Evolutionary conservation across 805 yeast genomes (phyloP), one percentile per base, ranked within the genome.

Genomic region (Zygoascus flipseniorum): DNA sequence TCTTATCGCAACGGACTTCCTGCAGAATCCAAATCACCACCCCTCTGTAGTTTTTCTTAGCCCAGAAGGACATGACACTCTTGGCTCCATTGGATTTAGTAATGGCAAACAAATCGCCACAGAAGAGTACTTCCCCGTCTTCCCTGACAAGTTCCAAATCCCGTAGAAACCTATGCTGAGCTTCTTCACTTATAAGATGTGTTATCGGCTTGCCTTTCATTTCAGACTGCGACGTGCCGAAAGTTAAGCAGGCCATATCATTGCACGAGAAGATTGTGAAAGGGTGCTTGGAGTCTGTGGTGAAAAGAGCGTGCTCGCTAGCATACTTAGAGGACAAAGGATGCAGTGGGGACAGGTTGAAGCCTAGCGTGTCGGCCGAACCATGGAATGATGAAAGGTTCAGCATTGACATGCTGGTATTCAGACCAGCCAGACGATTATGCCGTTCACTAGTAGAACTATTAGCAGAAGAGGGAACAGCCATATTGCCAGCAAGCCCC

Each of bases 51-150:
- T 56, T 51, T 8, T 52, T 37, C 62, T 89, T 89, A 0, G 93
- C 95, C 97, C 97, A 92, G 53, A 90, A 68, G 0, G 96, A 86
- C 10, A 96, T 89, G 86, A 95, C 83, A 0, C 90, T 86, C 54
- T 78, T 72, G 31, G 77, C 77, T 48, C 76, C 77, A 16, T 86
- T 85, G 13, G 83, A 81, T 59, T 88, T 77, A 43, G 79, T 73
- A 47, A 89, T 85, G 9, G 95, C 96, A 11, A 89, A 81, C 48
- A 89, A 81, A 61, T 87, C 93, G 54, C 97, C 97, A 41, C 54
- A 70, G 58, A 52, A 71, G 65, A 10, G 77, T 66, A 62, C 65
- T 19, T 32, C 26, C 3, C 18, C 41, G 3, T 47, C 52, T 2
- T 50, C 52, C 14, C 50, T 44, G 41, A 5, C 10, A 13, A 31